These are phyloP conservation scores for Scheffersomyces insectosa DNA, from an alignment of 1,139 yeast species.

Conservation along the genomic window DNA sequence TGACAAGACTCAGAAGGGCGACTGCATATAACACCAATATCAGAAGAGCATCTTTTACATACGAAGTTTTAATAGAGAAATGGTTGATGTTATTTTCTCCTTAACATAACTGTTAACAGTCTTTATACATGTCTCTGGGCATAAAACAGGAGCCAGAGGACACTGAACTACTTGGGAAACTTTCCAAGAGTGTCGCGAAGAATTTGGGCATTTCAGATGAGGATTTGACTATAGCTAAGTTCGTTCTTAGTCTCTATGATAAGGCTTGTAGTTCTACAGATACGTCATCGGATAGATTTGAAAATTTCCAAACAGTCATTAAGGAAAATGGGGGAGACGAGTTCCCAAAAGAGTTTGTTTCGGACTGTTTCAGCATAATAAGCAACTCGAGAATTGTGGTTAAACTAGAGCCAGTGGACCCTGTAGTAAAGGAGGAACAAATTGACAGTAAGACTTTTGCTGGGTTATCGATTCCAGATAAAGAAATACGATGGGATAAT, in stretches of 20 bases:
- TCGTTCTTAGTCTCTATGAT: constrained; percentile 51
- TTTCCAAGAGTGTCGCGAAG: constrained; percentile 4
- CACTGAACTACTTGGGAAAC: neutral
- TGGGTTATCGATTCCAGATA: constrained; percentile 1
- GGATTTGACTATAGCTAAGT: constrained; percentile 57
- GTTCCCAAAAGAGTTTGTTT: constrained; percentile 48
- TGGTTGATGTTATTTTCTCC: no score
- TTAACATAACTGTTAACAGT: no score
- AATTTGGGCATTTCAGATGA: constrained; percentile 20
- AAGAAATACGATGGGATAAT: neutral
- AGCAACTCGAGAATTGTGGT: constrained; percentile 21
- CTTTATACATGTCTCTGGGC: no score
- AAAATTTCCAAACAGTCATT: constrained; percentile 44
- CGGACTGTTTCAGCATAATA: constrained; percentile 29
- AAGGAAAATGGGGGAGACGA: constrained; percentile 65
- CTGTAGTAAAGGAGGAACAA: neutral
- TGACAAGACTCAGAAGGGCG: no score
- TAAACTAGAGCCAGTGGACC: constrained; percentile 2
- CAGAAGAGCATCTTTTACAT: no score
- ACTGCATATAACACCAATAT: no score
- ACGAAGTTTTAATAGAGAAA: no score
- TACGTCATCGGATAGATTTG: constrained; percentile 21
- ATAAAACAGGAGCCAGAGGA: neutral
- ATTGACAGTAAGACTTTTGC: constrained; percentile 1
- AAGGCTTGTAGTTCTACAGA: constrained; percentile 11